A percentile compares a stretch with the other conserved stretches of the same genome.
Conservation (phyloP, 2,329 filamentous ascomycete genomes). For the Ophiosphaerella narmari region DNA sequence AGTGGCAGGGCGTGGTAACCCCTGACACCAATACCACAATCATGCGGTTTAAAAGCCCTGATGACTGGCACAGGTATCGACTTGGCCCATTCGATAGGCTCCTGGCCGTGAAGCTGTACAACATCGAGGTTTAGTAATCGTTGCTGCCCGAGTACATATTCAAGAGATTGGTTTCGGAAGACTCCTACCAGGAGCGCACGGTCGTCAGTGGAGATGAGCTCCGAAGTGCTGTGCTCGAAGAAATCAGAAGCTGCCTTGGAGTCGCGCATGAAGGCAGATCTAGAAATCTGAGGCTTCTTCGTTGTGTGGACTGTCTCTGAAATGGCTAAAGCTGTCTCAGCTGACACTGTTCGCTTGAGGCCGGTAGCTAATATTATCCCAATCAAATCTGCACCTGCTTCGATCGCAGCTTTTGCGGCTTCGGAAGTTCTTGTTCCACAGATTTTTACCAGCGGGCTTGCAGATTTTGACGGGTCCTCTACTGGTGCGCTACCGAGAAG, state of each 20-base stretch:
- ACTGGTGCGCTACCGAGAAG: slow-evolving; percentile 67
- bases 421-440: slow-evolving; percentile 87
- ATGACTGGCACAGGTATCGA: slow-evolving; percentile 93
- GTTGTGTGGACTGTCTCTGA: slow-evolving; percentile 73
- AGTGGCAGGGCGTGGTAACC: slow-evolving; percentile 85
- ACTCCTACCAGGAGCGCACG: slow-evolving; percentile 87
- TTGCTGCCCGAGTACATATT: slow-evolving; percentile 80
- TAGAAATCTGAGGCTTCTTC: slow-evolving; percentile 37
- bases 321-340: slow-evolving; percentile 79
- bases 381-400: slow-evolving; percentile 87
- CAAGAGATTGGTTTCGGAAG: slow-evolving; percentile 87
- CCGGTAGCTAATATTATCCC: slow-evolving; percentile 90
- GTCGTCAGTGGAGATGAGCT: slow-evolving; percentile 55
- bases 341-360: slow-evolving; percentile 76
- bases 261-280: slow-evolving; percentile 27
- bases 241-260: slow-evolving; percentile 63
- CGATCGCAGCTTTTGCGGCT: slow-evolving; percentile 77
- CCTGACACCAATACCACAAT: slow-evolving; percentile 71
- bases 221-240: slow-evolving; percentile 64
- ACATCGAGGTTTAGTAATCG: slow-evolving; percentile 78
- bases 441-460: slow-evolving; percentile 76
- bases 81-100: slow-evolving; percentile 88
- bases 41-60: slow-evolving; percentile 77
- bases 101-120: slow-evolving; percentile 89
- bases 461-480: slow-evolving; percentile 26